Conservation (phyloP, 768 basidiomycete genomes). For the Xerocomus brunneocitrinus region DNA sequence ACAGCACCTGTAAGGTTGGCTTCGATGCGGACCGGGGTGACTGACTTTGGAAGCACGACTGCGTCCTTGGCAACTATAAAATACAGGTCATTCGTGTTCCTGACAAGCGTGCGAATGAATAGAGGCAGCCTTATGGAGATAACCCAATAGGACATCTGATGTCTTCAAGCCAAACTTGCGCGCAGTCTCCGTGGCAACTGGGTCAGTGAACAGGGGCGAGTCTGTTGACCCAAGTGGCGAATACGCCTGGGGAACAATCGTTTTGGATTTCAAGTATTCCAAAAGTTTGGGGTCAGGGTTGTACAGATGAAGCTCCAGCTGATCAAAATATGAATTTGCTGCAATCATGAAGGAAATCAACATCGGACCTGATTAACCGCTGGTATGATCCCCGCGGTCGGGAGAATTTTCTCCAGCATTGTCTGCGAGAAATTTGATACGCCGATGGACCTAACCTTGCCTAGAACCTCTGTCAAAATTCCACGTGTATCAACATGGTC, state of each 20-base stretch:
- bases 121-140: constrained; percentile 43
- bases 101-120: constrained; percentile 3
- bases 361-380: constrained; percentile 64
- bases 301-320: constrained; percentile 74
- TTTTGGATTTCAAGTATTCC: constrained; percentile 57
- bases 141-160: constrained; percentile 58
- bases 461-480: constrained; percentile 28
- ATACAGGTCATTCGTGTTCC: not conserved
- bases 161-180: constrained; percentile 49
- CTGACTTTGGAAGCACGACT: constrained; percentile 72
- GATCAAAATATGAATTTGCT: not conserved
- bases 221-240: constrained; percentile 73
- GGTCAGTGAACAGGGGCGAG: constrained; percentile 63
- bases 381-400: constrained; percentile 61
- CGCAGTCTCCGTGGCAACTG: constrained; percentile 56
- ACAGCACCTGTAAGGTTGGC: constrained; percentile 53
- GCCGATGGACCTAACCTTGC: constrained; percentile 64
- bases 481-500: constrained; percentile 3
- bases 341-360: not conserved
- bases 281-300: constrained; percentile 70
- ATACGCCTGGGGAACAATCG: constrained; percentile 72
- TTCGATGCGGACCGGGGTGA: constrained; percentile 64
- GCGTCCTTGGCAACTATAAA: constrained; percentile 55
- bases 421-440: constrained; percentile 71
- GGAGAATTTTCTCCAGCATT: constrained; percentile 66